A percentile compares a stretch with the other conserved stretches of the same genome.
phyloP scores from a whole-genome alignment of 2,329 filamentous ascomycete species.

The Lasiodiplodia gonubiensis region DNA sequence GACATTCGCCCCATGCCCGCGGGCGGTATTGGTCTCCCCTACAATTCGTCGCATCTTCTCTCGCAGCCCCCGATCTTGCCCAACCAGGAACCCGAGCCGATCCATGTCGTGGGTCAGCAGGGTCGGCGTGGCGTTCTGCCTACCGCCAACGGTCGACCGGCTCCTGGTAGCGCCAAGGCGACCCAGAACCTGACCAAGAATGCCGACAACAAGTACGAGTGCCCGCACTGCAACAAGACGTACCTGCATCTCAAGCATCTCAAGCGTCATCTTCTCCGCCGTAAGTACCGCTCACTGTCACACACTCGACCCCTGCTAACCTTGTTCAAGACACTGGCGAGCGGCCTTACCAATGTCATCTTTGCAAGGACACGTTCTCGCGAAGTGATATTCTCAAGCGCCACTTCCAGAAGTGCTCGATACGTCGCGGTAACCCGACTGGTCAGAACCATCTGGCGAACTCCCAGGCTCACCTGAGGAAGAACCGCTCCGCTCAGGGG shows the following conservation, averaged over 20 bases:
- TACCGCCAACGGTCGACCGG: conserved; percentile 83
- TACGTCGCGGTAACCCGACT: conserved; percentile 92
- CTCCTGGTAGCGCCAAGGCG: conserved; percentile 79
- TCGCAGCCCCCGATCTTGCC: conserved; percentile 41
- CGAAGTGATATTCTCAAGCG: conserved; percentile 98
- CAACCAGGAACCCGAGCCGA: conserved; percentile 64
- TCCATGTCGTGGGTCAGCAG: conserved; percentile 94
- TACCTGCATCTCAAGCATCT: conserved; percentile 97
- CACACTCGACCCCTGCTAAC: conserved; percentile 33
- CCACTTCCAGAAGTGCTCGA: conserved; percentile 98
- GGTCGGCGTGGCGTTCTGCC: conserved; percentile 89
- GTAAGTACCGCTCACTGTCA: conserved; percentile 66
- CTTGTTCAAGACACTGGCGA: conserved; percentile 82
- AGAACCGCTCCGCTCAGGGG: conserved; percentile 50
- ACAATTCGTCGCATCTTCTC: conserved; percentile 43
- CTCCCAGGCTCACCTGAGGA: conserved; percentile 86
- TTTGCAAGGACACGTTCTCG: conserved; percentile 97
- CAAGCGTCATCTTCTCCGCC: conserved; percentile 92
- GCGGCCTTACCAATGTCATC: conserved; percentile 95
- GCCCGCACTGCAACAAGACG: conserved; percentile 96
- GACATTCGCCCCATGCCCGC: conserved; percentile 50
- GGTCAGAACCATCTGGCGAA: conserved; percentile 94
- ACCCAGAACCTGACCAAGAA: conserved; percentile 91
- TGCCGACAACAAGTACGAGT: conserved; percentile 96
- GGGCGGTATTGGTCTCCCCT: conserved; percentile 45